A percentile compares a stretch with the other conserved stretches of the same genome.
Evolutionary conservation across 2,329 filamentous ascomycete genomes (phyloP).

Genomic region (Helicocarpus griseus): DNA sequence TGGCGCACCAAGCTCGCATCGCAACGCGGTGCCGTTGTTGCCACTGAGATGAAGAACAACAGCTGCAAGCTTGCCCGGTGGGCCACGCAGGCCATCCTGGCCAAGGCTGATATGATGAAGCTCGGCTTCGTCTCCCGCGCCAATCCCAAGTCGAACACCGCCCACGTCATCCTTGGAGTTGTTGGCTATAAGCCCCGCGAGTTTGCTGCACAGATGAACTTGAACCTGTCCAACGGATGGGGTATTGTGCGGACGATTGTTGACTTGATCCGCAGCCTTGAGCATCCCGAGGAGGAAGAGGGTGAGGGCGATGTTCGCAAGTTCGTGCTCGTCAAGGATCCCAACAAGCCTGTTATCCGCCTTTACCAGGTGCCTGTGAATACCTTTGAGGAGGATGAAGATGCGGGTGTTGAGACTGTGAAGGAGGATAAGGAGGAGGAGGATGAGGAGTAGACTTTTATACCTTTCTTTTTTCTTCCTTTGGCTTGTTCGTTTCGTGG

Average conservation of each 20-base stretch:
- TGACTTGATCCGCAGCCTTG: slow-evolving; percentile 54
- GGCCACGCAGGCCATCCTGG: slow-evolving; percentile 94
- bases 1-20: slow-evolving; percentile 92
- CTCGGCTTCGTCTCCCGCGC: slow-evolving; percentile 93
- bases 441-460: slow-evolving; percentile 40
- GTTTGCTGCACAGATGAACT: slow-evolving; percentile 95
- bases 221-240: slow-evolving; percentile 95
- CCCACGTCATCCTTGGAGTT: slow-evolving; percentile 91
- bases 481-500: too few species aligned
- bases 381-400: slow-evolving; percentile 84
- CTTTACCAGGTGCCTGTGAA: slow-evolving; percentile 82
- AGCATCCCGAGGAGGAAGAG: slow-evolving; percentile 24
- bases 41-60: slow-evolving; percentile 99
- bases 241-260: slow-evolving; percentile 97
- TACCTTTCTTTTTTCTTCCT: slow-evolving; percentile 16
- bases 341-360: slow-evolving; percentile 90
- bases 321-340: slow-evolving; percentile 63
- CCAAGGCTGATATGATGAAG: slow-evolving; percentile 98
- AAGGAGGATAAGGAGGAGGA: slow-evolving; percentile 47
- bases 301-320: slow-evolving; percentile 35
- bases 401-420: slow-evolving; percentile 46
- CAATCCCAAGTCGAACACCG: slow-evolving; percentile 85
- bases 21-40: slow-evolving; percentile 92
- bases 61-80: slow-evolving; percentile 95
- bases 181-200: slow-evolving; percentile 96